Evolutionary conservation across 306 rosid genomes (phyloP).

Genomic region (Delonix regia): DNA sequence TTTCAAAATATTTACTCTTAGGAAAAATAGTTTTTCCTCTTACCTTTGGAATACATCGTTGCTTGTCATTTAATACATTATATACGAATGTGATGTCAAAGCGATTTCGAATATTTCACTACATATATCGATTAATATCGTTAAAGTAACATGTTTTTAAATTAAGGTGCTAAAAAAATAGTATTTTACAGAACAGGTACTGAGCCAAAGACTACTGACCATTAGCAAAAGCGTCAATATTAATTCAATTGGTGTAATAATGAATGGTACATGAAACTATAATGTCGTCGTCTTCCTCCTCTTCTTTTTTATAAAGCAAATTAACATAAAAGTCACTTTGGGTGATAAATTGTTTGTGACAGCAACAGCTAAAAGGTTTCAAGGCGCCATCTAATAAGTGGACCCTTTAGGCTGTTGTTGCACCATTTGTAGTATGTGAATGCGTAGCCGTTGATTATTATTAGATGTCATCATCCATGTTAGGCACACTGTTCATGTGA

Average conservation of each 20-base stretch:
- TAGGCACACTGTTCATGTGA: constrained; percentile 42
- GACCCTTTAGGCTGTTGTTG: constrained; percentile 19
- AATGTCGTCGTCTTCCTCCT: not conserved
- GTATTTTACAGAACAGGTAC: too few relatives aligned
- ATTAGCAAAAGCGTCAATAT: not conserved
- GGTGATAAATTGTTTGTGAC: constrained; percentile 29
- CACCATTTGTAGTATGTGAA: constrained; percentile 33
- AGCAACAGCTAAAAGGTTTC: constrained; percentile 30
- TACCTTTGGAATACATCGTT: too few relatives aligned
- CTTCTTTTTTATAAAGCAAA: constrained; percentile 15
- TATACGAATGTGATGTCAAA: too few relatives aligned
- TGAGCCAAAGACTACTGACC: not conserved
- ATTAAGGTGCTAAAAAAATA: not conserved
- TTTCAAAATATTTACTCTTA: too few relatives aligned
- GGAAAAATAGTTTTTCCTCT: too few relatives aligned
- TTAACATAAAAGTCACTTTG: constrained; percentile 24
- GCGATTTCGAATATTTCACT: too few relatives aligned
- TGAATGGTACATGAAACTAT: not conserved
- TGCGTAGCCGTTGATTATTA: constrained; percentile 29
- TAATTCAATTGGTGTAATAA: not conserved
- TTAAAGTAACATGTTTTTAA: too few relatives aligned
- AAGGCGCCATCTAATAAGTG: constrained; percentile 28
- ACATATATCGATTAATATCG: too few relatives aligned
- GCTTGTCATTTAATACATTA: too few relatives aligned
- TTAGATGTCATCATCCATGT: constrained; percentile 30